Base-by-base conservation (phyloP, 2,329 filamentous ascomycete genomes). In the Daldinia eschscholtzii region DNA sequence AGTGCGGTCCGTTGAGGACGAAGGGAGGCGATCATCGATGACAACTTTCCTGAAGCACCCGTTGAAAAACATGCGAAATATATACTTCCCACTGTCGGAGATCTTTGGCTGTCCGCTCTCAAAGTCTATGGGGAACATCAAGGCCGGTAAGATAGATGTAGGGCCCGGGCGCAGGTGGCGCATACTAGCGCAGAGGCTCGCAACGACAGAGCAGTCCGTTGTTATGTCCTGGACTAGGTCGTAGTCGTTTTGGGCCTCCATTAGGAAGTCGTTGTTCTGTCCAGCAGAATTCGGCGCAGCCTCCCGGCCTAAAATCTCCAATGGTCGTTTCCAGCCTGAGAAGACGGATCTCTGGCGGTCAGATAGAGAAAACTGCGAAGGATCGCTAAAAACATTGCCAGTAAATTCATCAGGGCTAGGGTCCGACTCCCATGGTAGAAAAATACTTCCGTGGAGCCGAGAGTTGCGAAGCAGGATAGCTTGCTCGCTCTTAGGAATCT, bases 161-260 rank as follows among this genome's bases (percentile, higher is more conserved):
- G 91, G 87, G 1, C 91, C 91, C 18, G 89, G 89, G 68, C 90
- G 86, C 7, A 90, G 85, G 70, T 93, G 87, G 44, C 90, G 90
- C 67, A 91, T 90, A 26, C 89, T 91, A 28, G 94, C 94, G 77
- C 94, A 98, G 5, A 99, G 85, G 78, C 96, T 98, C 15, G 96
- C 96, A 30, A 99, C 95, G 3, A 99, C 95, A 1, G 96, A 98
- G 78, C 96, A 99, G 79, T 99, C 96, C 0, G 95, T 97, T 4
- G 95, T 94, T 66, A 97, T 90, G 80, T 99, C 96, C 80, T 99
- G 96, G 2, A 98, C 94, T 6, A 99, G 86, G 79, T 99, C 95
- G 68, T 92, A 89, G 13, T 87, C 85, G 7, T 84, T 81, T 6
- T 81, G 80, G 15, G 86, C 77, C 39, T 70, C 70, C 79, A 77